A percentile compares a stretch with the other conserved stretches of the same genome.
Conservation (phyloP, 176 grass and related monocot genomes). For the Musa troglodytarum region DNA sequence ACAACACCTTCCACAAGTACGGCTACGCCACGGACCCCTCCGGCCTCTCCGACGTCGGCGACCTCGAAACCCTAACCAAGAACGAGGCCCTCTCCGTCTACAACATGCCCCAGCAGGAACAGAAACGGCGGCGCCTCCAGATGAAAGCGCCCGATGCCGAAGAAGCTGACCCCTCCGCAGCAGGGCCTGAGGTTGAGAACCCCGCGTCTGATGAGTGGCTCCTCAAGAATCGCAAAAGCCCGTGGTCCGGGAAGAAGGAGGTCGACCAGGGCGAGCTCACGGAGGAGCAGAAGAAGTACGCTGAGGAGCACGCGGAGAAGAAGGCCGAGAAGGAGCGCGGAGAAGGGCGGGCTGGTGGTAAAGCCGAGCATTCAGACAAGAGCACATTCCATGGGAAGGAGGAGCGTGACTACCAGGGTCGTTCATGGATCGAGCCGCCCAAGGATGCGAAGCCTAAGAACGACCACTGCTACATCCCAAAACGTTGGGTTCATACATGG, state of each 20-base stretch:
- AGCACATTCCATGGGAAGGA: conserved; percentile 94
- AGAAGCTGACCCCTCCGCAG: not conserved
- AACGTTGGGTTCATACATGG: conserved; percentile 94
- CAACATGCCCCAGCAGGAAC: conserved; percentile 78
- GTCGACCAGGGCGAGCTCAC: conserved; percentile 57
- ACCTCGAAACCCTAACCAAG: conserved; percentile 28
- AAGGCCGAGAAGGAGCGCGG: conserved; percentile 94
- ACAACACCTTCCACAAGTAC: conserved; percentile 91
- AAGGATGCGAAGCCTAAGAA: conserved; percentile 84
- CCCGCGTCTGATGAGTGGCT: conserved; percentile 82
- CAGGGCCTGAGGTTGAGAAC: conserved; percentile 20
- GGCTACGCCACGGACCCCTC: conserved; percentile 86
- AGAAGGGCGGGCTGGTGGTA: conserved; percentile 48
- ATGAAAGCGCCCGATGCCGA: conserved; percentile 20
- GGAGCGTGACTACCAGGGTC: conserved; percentile 89
- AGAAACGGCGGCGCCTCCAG: conserved; percentile 85
- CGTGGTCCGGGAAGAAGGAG: conserved; percentile 89
- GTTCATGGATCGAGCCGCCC: conserved; percentile 86
- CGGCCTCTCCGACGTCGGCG: conserved; percentile 69
- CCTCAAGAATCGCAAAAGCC: conserved; percentile 73
- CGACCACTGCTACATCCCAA: conserved; percentile 90
- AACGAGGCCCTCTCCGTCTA: conserved; percentile 63
- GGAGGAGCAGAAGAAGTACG: conserved; percentile 89
- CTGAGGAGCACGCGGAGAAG: conserved; percentile 73
- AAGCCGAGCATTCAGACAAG: conserved; percentile 56